Evolutionary conservation across 805 yeast species (phyloP), one percentile per base, ranked within the genome.

Genomic region (Komagataella mondaviorum): DNA sequence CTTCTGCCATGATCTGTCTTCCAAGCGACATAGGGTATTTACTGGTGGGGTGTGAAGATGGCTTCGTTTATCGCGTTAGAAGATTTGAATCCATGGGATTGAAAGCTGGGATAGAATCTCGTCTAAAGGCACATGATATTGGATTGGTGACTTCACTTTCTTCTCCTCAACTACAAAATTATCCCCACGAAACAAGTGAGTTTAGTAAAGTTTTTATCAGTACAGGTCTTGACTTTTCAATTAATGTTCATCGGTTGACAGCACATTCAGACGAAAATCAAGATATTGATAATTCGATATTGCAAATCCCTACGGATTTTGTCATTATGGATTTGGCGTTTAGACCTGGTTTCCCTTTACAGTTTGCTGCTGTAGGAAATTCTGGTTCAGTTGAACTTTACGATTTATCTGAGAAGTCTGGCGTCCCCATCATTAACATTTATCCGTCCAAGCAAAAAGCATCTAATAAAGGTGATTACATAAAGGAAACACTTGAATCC

Each of bases 1-100:
- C 39, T 6, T 30, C 39, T 30, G 39, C 39, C 5, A 30, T 30
- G 39, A 63, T 67, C 1, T 52, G 57, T 5, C 46, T 68, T 17
- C 55, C 62, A 2, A 52, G 60, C 12, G 71, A 67, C 51, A 58
- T 61, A 6, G 58, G 64, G 7, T 53, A 50, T 22, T 61, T 68
- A 22, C 50, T 68, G n/a, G 60, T 62, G 5, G 75, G 75, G 8
- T 60, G 69, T 4, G 69, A 66, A 44, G 66, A 66, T 43, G 72
- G 73, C 1, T 47, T 58, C 10, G 54, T 70, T 6, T 66, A 62
- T 48, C 57, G 63, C 10, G 63, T 71, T 47, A 56, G 61, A 48
- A 51, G 68, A 24, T 59, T 57, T 47, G 66, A 60, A 36, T 30
- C 39, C 39, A 30, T 30, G 39, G 39, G 39, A 30, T 30, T 30